phyloP scores from a whole-genome alignment of 176 grass and related monocot genomes.

The Hordeum vulgare region MorexV3_pseudomolecules_assembly NC_058518.1:188430805-188431304 shows the following conservation, averaged over 20 bases:
- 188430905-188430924: slow-evolving; percentile 88
- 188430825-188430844: slow-evolving; percentile 87
- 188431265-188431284: too few relatives aligned
- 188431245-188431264: too few relatives aligned
- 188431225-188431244: too few relatives aligned
- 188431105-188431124: not conserved
- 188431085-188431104: slow-evolving; percentile 77
- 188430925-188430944: slow-evolving; percentile 65
- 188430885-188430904: slow-evolving; percentile 95
- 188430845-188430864: slow-evolving; percentile 88
- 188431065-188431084: slow-evolving; percentile 91
- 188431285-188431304: too few relatives aligned
- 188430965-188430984: not conserved
- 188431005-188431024: slow-evolving; percentile 11
- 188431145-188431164: not conserved
- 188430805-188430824: slow-evolving; percentile 93
- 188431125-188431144: not conserved
- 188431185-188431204: not conserved
- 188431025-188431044: slow-evolving; percentile 91
- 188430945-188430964: not conserved
- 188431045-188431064: slow-evolving; percentile 74
- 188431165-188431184: not conserved
- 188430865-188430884: slow-evolving; percentile 91
- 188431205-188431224: not conserved
- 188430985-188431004: not conserved